phyloP scores from a whole-genome alignment of 1,284 basidiomycete species.

The Ganoderma lingzhi region DNA sequence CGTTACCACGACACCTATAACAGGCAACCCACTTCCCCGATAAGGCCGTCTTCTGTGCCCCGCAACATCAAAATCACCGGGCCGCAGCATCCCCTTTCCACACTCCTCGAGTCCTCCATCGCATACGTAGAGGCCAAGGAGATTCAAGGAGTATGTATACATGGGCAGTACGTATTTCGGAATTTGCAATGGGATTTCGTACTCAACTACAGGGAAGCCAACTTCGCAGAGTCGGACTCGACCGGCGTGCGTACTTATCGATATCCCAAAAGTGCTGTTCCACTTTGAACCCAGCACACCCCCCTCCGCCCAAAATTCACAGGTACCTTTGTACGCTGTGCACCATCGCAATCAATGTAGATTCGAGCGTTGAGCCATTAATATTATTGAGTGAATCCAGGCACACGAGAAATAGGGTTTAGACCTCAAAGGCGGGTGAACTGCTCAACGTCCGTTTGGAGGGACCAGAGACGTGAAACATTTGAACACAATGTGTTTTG shows the following conservation, averaged over 20 bases:
- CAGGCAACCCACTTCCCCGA: slow-evolving; percentile 17
- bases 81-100: not conserved
- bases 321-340: not conserved
- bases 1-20: slow-evolving; percentile 13
- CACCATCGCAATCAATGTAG: not conserved
- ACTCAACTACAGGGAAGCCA: not conserved
- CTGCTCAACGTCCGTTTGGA: not conserved
- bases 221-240: not conserved
- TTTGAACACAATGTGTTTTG: not conserved
- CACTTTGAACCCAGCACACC: not conserved
- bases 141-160: not conserved
- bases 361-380: not conserved
- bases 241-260: no score
- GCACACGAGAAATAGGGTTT: not conserved
- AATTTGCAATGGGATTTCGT: not conserved
- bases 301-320: not conserved
- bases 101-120: not conserved
- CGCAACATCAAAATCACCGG: slow-evolving; percentile 25
- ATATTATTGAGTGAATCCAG: not conserved
- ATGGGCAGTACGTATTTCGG: not conserved
- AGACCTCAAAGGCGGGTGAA: not conserved
- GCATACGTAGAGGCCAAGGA: not conserved
- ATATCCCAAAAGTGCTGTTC: not conserved
- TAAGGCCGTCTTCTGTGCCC: slow-evolving; percentile 7
- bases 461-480: not conserved